Percentiles rank a stretch among this genome's conserved stretches.
Evolutionary conservation across 2,329 filamentous ascomycete genomes (phyloP).

Genomic region (Scedosporium apiospermum): DNA sequence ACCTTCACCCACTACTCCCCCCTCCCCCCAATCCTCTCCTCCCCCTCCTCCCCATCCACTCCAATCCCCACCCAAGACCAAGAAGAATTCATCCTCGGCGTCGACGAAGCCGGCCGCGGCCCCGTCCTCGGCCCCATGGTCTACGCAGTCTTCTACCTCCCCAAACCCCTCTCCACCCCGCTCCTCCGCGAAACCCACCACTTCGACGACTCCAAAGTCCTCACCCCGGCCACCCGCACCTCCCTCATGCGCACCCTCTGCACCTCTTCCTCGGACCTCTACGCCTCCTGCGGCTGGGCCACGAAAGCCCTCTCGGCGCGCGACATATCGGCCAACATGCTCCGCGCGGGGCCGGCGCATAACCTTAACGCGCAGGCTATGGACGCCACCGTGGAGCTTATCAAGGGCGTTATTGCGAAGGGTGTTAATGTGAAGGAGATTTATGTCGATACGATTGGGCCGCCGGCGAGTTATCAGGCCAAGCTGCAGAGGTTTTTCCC

Average conservation of each 20-base stretch:
- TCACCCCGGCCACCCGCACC: conserved; percentile 71
- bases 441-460: conserved; percentile 91
- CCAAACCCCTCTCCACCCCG: conserved; percentile 57
- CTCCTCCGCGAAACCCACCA: conserved; percentile 71
- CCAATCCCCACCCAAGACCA: conserved; percentile 21
- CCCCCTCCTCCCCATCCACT: conserved; percentile 13
- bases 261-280: conserved; percentile 42
- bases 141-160: conserved; percentile 66
- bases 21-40: conserved; percentile 49
- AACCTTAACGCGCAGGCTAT: conserved; percentile 95
- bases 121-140: conserved; percentile 82
- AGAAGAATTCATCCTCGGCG: conserved; percentile 65
- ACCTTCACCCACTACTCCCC: conserved; percentile 66
- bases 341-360: conserved; percentile 55
- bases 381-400: conserved; percentile 80
- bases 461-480: conserved; percentile 71
- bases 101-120: conserved; percentile 89
- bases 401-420: conserved; percentile 62
- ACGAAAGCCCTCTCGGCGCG: conserved; percentile 71
- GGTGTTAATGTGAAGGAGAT: conserved; percentile 82
- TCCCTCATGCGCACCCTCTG: conserved; percentile 62
- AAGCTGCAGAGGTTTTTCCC: conserved; percentile 81
- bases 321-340: conserved; percentile 73
- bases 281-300: conserved; percentile 67
- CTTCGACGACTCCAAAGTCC: conserved; percentile 92